Conservation (phyloP, 805 yeast genomes). For the Blastobotrys mokoenaii region DNA sequence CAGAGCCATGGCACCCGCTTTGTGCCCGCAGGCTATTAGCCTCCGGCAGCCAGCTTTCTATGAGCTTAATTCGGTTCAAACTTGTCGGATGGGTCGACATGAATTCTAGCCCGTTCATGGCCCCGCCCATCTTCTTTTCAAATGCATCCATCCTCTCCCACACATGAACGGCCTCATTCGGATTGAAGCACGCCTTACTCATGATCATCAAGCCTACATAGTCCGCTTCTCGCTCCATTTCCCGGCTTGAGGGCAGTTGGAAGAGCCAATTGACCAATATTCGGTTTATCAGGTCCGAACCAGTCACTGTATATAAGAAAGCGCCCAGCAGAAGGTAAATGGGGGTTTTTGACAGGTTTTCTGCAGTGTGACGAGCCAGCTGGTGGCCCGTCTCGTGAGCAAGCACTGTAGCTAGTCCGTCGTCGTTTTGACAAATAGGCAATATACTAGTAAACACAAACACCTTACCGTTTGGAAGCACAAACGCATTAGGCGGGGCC, state of each 20-base stretch:
- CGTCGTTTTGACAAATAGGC: conserved; percentile 70
- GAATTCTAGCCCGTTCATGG: conserved; percentile 43
- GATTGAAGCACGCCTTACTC: conserved; percentile 83
- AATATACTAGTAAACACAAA: conserved; percentile 77
- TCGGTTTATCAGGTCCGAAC: conserved; percentile 45
- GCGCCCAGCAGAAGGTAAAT: conserved; percentile 49
- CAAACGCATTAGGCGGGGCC: conserved; percentile 93
- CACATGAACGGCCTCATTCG: conserved; percentile 60
- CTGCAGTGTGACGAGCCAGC: conserved; percentile 85
- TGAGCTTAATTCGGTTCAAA: conserved; percentile 57
- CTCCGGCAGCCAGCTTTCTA: conserved; percentile 53
- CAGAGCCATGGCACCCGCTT: conserved; percentile 34
- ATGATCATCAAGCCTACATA: conserved; percentile 86
- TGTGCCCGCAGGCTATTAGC: conserved; percentile 31
- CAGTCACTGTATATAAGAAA: conserved; percentile 51
- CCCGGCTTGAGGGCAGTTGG: conserved; percentile 79
- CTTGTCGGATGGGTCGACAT: conserved; percentile 88
- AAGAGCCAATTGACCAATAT: conserved; percentile 48
- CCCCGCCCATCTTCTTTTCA: conserved; percentile 31
- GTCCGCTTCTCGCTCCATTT: conserved; percentile 95
- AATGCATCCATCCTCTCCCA: conserved; percentile 74
- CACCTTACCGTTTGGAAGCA: conserved; percentile 91
- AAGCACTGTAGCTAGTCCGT: conserved; percentile 91
- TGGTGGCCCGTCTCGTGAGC: conserved; percentile 94
- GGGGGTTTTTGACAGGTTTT: conserved; percentile 71